A percentile compares a stretch with the other conserved stretches of the same genome.
Evolutionary conservation across 352 stramenopile genomes (phyloP).

Genomic region (Phytophthora pinifolia): DNA sequence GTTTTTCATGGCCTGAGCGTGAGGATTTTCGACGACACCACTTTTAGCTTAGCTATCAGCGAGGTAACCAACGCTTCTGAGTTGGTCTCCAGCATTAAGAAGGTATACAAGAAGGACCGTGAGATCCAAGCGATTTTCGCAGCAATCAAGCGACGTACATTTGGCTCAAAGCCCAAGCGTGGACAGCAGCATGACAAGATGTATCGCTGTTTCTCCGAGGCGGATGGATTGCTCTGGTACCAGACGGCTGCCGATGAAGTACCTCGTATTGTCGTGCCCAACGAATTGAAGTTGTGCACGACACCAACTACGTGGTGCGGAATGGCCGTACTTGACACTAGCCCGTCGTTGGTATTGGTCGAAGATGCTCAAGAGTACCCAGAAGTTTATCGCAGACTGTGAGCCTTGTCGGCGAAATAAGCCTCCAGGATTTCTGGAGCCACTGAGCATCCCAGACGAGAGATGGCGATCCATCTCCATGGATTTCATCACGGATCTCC

Average conservation of each 20-base stretch:
- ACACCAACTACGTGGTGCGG: constrained; percentile 8
- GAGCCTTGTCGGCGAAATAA: constrained; percentile 8
- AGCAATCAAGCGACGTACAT: background rate
- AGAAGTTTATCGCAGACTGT: constrained; percentile 9
- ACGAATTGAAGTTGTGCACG: constrained; percentile 8
- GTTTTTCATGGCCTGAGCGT: constrained; percentile 19
- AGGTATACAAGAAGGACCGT: background rate
- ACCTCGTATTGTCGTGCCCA: constrained; percentile 9
- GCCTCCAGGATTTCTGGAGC: constrained; percentile 1
- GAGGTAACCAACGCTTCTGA: background rate
- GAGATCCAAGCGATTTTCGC: background rate
- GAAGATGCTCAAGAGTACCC: constrained; percentile 5
- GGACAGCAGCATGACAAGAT: background rate
- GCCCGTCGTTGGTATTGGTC: constrained; percentile 10
- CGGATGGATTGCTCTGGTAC: background rate
- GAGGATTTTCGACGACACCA: constrained; percentile 7
- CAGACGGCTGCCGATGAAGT: background rate
- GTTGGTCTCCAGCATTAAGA: background rate
- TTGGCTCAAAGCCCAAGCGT: background rate
- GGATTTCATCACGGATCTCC: constrained; percentile 16
- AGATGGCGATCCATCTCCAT: constrained; percentile 10
- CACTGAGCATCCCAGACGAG: constrained; percentile 10
- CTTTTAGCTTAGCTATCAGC: background rate
- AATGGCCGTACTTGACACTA: constrained; percentile 12
- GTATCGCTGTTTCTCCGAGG: background rate